phyloP scores from a whole-genome alignment of 2,329 filamentous ascomycete species.

The Hirsutella rhossiliensis region DNA sequence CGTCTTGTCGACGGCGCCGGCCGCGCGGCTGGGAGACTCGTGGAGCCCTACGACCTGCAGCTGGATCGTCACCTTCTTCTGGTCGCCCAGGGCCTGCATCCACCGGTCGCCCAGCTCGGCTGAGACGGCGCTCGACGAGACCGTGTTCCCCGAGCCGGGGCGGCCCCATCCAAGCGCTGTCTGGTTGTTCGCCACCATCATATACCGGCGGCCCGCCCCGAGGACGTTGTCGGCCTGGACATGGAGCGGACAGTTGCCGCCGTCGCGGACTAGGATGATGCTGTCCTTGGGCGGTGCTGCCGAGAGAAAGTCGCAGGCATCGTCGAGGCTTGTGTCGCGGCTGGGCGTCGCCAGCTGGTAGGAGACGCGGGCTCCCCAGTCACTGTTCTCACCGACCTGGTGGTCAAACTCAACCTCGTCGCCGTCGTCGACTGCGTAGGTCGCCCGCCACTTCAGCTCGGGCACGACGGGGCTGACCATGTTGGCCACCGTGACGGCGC shows the following conservation, averaged over 20 bases:
- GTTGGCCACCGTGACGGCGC: not conserved
- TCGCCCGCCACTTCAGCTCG: not conserved
- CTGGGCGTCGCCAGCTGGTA: not conserved
- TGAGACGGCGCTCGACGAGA: slow-evolving; percentile 22
- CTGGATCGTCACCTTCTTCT: slow-evolving; percentile 28
- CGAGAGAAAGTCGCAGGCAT: not conserved
- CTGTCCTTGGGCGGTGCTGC: not conserved
- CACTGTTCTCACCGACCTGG: no score
- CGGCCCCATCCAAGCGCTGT: no score
- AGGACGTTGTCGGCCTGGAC: not conserved
- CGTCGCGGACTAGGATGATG: not conserved
- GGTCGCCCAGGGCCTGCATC: slow-evolving; percentile 28
- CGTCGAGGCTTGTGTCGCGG: no score
- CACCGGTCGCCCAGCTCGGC: slow-evolving; percentile 28
- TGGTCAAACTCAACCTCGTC: not conserved
- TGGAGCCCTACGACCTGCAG: slow-evolving; percentile 24
- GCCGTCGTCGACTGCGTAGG: not conserved
- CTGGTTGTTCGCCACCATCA: not conserved
- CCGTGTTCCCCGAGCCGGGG: not conserved
- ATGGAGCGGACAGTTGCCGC: not conserved
- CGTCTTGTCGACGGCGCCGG: slow-evolving; percentile 38
- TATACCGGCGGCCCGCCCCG: no score
- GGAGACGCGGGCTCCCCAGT: not conserved
- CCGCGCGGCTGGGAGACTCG: slow-evolving; percentile 16
- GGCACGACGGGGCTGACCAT: not conserved